Base-by-base conservation (phyloP, 371 early-diverging fungal genomes). In the Mortierella sp. region DNA sequence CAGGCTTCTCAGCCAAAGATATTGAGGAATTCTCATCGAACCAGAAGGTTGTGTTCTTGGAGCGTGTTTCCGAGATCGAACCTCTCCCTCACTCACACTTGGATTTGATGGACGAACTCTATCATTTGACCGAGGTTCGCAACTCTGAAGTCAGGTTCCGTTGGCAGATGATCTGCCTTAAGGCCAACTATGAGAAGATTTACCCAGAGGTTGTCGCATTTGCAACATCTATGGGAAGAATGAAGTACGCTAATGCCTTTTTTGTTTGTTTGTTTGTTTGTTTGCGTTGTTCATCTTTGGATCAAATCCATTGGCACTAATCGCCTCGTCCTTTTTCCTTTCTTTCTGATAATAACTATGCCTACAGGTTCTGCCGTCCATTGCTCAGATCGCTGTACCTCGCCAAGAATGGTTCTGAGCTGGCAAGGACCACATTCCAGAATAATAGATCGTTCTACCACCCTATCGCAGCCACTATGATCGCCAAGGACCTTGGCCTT, bases 141-240 rank as follows among this genome's bases (percentile, higher is more conserved):
- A 99, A 98, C 85, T 88, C 91, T 65, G 99, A 99, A 86, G 88
- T 98, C 65, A 88, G 92, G n/a, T 92, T 96, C 85, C 87, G 94
- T 52, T 99, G 97, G 97, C 93, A 95, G 55, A 83, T 88, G 76
- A 67, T 97, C 41, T 94, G 96, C 74, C 88, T 99, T 24, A 87
- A 89, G 80, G 88, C 95, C 22, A 87, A 89, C 63, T 94, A 96
- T 74, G 92, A 94, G 83, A 86, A 89, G 43, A 92, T 96, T 48
- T 94, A 92, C 71, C 92, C 92, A 24, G 84, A 89, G 1, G 95
- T 96, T 0, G 91, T 92, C n/a, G 87, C 87, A 33, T 97, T 99
- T 83, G 86, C 97, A 4, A 91, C 91, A 13, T 85, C 92, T 58
- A 96, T 97, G 84, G 99, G 99, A 13, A 89, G 99, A 60, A 98